phyloP scores from a whole-genome alignment of 306 rosid genomes.

The Cucumis cinereus region DNA sequence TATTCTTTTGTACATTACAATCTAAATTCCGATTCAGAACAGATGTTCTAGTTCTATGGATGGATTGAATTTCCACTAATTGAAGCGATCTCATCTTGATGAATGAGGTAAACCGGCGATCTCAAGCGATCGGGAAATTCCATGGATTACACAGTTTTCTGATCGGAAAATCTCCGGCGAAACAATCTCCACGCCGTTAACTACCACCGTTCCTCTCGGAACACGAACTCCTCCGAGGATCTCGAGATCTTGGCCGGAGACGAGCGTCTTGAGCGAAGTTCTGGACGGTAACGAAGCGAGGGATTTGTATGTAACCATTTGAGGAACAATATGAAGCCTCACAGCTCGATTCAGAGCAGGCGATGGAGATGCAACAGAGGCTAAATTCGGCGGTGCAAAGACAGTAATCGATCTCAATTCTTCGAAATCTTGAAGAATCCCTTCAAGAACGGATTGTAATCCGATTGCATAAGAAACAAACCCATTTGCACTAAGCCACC shows the following conservation, averaged over 20 bases:
- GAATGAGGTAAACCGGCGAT: conserved; percentile 9
- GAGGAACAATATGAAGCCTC: conserved; percentile 63
- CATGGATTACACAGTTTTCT: conserved; percentile 47
- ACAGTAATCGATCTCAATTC: conserved; percentile 29
- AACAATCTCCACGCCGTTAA: conserved; percentile 47
- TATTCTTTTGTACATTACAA: not conserved
- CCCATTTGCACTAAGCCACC: conserved; percentile 40
- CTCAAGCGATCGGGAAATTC: conserved; percentile 50
- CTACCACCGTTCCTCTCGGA: conserved; percentile 16
- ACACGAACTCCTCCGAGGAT: conserved; percentile 22
- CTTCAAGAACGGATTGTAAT: conserved; percentile 44
- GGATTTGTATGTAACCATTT: conserved; percentile 25
- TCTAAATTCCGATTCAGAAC: not conserved
- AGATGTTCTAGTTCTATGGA: not conserved
- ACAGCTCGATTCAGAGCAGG: conserved; percentile 35
- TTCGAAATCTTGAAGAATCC: conserved; percentile 26
- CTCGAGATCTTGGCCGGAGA: conserved; percentile 29
- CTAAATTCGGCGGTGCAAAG: conserved; percentile 55
- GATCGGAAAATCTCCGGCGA: conserved; percentile 43
- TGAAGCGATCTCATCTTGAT: conserved; percentile 1
- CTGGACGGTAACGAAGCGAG: conserved; percentile 29
- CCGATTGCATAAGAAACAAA: conserved; percentile 31
- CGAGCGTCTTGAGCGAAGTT: conserved; percentile 34
- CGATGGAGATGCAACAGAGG: conserved; percentile 19
- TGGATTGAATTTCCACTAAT: not conserved